These are phyloP conservation scores for Arthrobotrys iridis DNA, from an alignment of 2,329 filamentous ascomycete genomes.

Conservation along the genomic window DNA sequence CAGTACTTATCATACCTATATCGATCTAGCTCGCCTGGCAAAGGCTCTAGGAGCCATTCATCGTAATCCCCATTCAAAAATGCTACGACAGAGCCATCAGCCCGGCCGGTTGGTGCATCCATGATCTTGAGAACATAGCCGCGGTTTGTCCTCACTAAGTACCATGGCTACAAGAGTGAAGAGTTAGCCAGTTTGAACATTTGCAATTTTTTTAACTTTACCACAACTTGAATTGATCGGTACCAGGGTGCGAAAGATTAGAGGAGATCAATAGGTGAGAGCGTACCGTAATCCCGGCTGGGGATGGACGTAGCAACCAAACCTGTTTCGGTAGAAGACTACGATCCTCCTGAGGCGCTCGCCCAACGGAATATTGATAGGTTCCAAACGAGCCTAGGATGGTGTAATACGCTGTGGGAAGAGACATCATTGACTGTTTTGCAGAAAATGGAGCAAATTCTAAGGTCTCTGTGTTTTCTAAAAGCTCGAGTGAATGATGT, in stretches of 20 bases:
- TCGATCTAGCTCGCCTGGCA: background rate
- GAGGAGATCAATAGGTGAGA: too few relatives aligned
- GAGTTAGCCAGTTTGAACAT: too few relatives aligned
- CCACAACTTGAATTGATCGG: too few relatives aligned
- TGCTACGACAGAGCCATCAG: background rate
- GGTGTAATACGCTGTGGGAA: background rate
- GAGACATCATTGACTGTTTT: background rate
- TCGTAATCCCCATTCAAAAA: background rate
- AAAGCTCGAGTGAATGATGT: too few relatives aligned
- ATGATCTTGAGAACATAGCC: background rate
- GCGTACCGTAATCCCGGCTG: background rate
- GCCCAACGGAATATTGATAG: background rate
- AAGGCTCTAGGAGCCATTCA: background rate
- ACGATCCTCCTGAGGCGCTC: background rate
- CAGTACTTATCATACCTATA: background rate
- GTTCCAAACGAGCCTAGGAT: background rate
- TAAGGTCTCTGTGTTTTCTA: too few relatives aligned
- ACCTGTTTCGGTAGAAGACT: background rate
- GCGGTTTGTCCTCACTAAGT: background rate
- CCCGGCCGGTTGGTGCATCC: background rate
- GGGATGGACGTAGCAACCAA: background rate
- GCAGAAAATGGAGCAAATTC: too few relatives aligned
- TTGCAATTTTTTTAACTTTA: too few relatives aligned
- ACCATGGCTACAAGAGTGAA: background rate
- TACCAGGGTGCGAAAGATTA: too few relatives aligned